Evolutionary conservation across 345 rosid genomes (phyloP).

Genomic region (Corymbia maculata): DNA sequence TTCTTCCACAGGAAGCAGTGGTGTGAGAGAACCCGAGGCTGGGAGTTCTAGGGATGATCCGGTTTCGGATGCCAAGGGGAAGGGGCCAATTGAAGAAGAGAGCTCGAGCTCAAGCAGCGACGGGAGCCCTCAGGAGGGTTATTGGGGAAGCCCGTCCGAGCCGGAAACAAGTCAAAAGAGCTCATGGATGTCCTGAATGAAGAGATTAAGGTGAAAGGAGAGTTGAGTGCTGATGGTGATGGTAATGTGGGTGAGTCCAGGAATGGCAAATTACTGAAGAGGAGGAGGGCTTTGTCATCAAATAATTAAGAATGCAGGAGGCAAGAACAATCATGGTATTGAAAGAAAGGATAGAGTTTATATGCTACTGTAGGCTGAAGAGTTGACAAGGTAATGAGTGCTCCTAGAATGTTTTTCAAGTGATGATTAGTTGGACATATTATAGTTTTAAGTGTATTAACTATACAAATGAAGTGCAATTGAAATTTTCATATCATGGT

Average conservation of each 20-base stretch:
- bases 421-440: not conserved
- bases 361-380: not conserved
- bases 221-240: not conserved
- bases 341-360: not conserved
- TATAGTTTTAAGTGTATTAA: not conserved
- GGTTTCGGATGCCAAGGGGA: conserved; percentile 3
- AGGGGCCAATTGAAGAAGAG: conserved; percentile 10
- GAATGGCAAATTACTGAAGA: conserved; percentile 18
- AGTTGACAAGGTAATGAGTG: not conserved
- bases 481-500: not conserved
- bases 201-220: not conserved
- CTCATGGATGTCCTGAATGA: not conserved
- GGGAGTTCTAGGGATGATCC: not conserved
- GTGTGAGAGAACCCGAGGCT: not conserved
- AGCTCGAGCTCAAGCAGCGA: not conserved
- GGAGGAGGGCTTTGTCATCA: conserved; percentile 22
- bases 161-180: conserved; percentile 19
- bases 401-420: not conserved
- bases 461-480: not conserved
- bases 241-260: not conserved
- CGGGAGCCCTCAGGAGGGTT: not conserved
- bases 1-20: conserved; percentile 11
- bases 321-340: not conserved
- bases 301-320: not conserved
- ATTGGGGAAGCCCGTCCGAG: not conserved